These are phyloP conservation scores for Phytophthora multivora DNA, from an alignment of 352 stramenopile species.

Conservation along the genomic window DNA sequence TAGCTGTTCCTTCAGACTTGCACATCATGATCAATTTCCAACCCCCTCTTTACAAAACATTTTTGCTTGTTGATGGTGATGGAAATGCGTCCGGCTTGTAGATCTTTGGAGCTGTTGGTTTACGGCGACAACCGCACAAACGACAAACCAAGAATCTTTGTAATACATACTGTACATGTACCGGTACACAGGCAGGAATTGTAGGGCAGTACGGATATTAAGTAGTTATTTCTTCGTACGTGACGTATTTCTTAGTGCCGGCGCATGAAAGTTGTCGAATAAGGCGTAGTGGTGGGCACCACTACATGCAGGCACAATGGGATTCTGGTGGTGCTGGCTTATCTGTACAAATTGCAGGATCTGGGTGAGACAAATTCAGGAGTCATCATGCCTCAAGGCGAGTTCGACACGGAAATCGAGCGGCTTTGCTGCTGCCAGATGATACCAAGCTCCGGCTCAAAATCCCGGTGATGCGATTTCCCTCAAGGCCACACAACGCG, in stretches of 20 bases:
- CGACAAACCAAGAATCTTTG: background rate
- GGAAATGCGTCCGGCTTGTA: background rate
- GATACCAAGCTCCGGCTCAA: slow-evolving; percentile 3
- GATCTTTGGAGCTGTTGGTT: slow-evolving; percentile 1
- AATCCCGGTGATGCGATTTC: background rate
- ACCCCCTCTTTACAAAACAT: background rate
- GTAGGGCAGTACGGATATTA: too few species aligned
- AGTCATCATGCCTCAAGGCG: too few species aligned
- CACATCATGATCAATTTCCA: slow-evolving; percentile 13
- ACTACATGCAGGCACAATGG: background rate
- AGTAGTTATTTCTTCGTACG: too few species aligned
- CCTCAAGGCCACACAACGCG: background rate
- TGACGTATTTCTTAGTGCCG: too few species aligned
- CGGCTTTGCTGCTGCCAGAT: slow-evolving; percentile 1
- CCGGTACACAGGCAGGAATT: too few species aligned
- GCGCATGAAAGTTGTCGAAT: background rate
- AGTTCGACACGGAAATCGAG: background rate
- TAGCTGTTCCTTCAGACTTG: background rate
- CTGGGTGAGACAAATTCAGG: background rate
- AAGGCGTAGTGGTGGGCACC: too few species aligned
- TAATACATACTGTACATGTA: background rate
- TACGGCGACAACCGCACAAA: background rate
- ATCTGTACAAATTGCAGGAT: background rate
- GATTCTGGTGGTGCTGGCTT: background rate
- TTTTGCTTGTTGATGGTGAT: background rate